Conservation (phyloP, 2,329 filamentous ascomycete genomes). For the Cladosporium sp. region DNA sequence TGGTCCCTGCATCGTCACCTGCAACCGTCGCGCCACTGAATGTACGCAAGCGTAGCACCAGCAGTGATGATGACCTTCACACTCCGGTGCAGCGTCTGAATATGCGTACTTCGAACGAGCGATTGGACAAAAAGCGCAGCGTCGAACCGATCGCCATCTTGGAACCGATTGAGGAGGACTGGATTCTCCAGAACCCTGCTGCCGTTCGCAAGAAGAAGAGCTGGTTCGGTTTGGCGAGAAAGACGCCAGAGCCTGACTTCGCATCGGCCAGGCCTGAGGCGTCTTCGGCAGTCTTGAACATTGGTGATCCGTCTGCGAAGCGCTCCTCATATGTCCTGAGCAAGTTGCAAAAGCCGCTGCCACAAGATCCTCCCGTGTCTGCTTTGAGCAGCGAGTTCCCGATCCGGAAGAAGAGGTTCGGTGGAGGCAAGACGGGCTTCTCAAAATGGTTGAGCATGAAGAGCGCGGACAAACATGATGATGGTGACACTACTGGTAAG, state of each 20-base stretch:
- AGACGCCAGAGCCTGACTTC: conserved; percentile 25
- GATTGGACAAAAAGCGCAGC: conserved; percentile 27
- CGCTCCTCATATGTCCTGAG: conserved; percentile 28
- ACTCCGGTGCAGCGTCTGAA: conserved; percentile 23
- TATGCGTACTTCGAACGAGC: conserved; percentile 28
- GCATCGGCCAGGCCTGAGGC: conserved; percentile 12
- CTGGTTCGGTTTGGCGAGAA: conserved; percentile 47
- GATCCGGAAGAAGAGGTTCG: conserved; percentile 42
- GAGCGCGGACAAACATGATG: conserved; percentile 35
- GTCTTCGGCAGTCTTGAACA: conserved; percentile 17
- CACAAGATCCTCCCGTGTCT: conserved; percentile 34
- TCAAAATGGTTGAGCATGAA: conserved; percentile 58
- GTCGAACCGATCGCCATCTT: conserved; percentile 29
- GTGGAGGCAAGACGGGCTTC: conserved; percentile 49
- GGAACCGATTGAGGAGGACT: conserved; percentile 35
- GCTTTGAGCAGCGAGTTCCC: conserved; percentile 47
- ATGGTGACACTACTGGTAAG: conserved; percentile 26
- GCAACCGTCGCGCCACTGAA: conserved; percentile 56
- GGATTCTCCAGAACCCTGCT: conserved; percentile 27
- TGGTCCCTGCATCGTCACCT: conserved; percentile 57
- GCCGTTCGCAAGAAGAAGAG: conserved; percentile 46
- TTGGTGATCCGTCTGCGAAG: conserved; percentile 28
- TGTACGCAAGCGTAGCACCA: conserved; percentile 53
- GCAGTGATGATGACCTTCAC: conserved; percentile 32
- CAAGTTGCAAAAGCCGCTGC: conserved; percentile 35